Conservation (phyloP, 2,329 filamentous ascomycete genomes). For the Pyricularia pennisetigena region DNA sequence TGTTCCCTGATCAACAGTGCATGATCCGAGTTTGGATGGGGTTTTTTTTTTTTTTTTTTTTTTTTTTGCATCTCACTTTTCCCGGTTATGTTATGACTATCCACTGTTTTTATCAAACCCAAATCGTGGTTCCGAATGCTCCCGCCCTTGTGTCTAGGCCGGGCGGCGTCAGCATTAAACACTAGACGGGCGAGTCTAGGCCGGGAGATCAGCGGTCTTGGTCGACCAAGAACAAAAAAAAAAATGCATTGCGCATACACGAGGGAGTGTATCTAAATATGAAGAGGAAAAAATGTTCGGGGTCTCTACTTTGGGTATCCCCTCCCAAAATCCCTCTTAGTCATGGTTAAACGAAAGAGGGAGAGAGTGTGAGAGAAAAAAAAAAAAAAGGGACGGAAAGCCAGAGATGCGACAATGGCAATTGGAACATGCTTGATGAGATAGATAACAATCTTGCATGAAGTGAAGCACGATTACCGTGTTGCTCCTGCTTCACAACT, state of each 20-base stretch:
- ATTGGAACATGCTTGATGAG: background rate
- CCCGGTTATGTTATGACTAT: background rate
- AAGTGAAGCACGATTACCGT: background rate
- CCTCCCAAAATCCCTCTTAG: background rate
- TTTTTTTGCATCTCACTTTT: background rate
- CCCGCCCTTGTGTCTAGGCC: background rate
- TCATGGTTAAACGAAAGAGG: background rate
- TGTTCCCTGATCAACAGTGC: background rate
- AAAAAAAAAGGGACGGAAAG: background rate
- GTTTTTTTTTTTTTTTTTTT: background rate
- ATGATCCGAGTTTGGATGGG: background rate
- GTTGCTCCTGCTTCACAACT: background rate
- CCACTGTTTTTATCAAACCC: background rate
- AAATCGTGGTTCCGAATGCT: background rate
- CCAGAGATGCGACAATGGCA: background rate
- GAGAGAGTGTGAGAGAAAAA: no score
- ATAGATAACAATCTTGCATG: background rate
- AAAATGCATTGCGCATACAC: background rate
- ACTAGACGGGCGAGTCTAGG: background rate
- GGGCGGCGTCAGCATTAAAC: background rate
- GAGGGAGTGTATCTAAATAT: background rate
- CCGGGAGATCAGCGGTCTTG: background rate
- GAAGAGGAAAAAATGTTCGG: background rate
- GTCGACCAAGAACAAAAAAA: background rate
- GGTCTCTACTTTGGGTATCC: background rate